Evolutionary conservation across 1,139 yeast species (phyloP).

Genomic region (Pichia norvegensis): DNA sequence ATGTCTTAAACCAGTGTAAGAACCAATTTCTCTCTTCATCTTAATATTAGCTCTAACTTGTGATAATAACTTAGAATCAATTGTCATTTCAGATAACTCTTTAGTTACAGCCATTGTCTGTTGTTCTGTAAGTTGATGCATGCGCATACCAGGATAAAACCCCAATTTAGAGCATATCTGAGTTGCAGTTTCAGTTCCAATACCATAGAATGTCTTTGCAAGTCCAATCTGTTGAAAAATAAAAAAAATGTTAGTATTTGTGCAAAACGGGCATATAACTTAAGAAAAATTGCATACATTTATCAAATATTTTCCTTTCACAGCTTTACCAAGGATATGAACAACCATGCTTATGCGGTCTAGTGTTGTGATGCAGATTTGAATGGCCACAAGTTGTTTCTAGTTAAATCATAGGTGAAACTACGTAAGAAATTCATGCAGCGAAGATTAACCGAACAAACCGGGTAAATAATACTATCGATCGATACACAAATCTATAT

Average conservation of each 20-base stretch:
- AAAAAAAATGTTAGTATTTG: background rate
- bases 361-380: background rate
- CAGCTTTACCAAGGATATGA: constrained; percentile 66
- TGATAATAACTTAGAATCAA: constrained; percentile 80
- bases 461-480: constrained; percentile 5
- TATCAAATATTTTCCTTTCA: constrained; percentile 43
- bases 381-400: too few species aligned
- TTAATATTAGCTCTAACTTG: constrained; percentile 72
- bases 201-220: constrained; percentile 75
- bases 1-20: constrained; percentile 86
- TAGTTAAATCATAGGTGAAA: too few species aligned
- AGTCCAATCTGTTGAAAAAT: constrained; percentile 49
- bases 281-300: constrained; percentile 27
- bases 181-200: constrained; percentile 70
- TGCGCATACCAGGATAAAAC: constrained; percentile 85
- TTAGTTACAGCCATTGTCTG: constrained; percentile 81
- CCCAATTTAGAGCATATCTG: constrained; percentile 81
- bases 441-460: background rate
- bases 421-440: background rate
- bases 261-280: background rate
- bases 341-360: constrained; percentile 48
- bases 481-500: background rate
- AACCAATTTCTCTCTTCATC: constrained; percentile 73
- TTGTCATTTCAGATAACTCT: constrained; percentile 73
- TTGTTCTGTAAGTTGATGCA: constrained; percentile 86